These are phyloP conservation scores for Aphanomyces cochlioides DNA, from an alignment of 352 stramenopile species.

Conservation along the genomic window DNA sequence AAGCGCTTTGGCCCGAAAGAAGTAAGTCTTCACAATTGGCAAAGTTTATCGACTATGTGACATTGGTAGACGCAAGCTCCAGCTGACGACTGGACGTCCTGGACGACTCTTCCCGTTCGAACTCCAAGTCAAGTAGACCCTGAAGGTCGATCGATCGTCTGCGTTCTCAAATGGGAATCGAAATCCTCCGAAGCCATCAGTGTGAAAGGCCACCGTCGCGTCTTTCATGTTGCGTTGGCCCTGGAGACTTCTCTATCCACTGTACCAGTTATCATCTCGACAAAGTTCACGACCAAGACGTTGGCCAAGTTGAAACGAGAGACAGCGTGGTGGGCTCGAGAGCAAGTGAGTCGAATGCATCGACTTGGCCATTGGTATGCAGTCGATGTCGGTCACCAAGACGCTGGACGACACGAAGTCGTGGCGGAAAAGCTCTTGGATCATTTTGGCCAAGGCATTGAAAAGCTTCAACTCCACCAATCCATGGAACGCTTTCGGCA, in stretches of 20 bases:
- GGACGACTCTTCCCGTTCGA: slow-evolving; percentile 30
- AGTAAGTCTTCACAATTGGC: background rate
- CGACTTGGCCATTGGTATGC: slow-evolving; percentile 73
- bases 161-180: slow-evolving; percentile 18
- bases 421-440: slow-evolving; percentile 7
- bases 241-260: slow-evolving; percentile 48
- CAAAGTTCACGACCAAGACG: slow-evolving; percentile 67
- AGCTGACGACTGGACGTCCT: background rate
- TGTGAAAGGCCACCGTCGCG: slow-evolving; percentile 42
- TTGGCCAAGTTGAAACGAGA: slow-evolving; percentile 34
- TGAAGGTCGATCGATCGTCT: slow-evolving; percentile 5
- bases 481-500: slow-evolving; percentile 63
- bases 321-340: slow-evolving; percentile 73
- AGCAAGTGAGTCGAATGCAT: slow-evolving; percentile 70
- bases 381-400: slow-evolving; percentile 40
- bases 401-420: slow-evolving; percentile 21
- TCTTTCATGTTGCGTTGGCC: slow-evolving; percentile 59
- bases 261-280: slow-evolving; percentile 58
- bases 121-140: slow-evolving; percentile 35
- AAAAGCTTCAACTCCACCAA: slow-evolving; percentile 48
- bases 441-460: slow-evolving; percentile 33
- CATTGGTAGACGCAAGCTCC: background rate
- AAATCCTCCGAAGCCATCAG: slow-evolving; percentile 32
- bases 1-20: slow-evolving; percentile 12
- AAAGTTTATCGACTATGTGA: background rate